Evolutionary conservation across 352 stramenopile species (phyloP).

Genomic region (Pythium monospermum): DNA sequence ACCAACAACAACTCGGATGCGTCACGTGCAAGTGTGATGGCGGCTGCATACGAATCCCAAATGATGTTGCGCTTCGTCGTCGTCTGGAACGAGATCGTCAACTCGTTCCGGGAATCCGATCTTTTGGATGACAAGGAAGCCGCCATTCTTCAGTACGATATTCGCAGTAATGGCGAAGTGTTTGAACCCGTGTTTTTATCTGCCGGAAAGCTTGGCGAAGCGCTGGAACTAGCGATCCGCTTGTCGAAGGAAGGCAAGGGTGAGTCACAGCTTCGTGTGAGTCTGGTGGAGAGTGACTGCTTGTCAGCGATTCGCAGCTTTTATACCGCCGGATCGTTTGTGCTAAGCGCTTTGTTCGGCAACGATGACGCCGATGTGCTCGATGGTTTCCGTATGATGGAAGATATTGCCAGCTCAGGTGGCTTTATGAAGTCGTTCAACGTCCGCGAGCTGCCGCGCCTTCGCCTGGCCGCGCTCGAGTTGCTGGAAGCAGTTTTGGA

Average conservation of each 20-base stretch:
- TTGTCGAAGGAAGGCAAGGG: constrained; percentile 72
- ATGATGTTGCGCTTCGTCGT: constrained; percentile 54
- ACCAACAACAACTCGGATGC: constrained; percentile 4
- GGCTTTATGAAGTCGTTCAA: constrained; percentile 80
- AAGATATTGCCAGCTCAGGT: constrained; percentile 56
- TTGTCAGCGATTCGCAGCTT: constrained; percentile 78
- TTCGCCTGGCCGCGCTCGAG: constrained; percentile 62
- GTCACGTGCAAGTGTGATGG: constrained; percentile 21
- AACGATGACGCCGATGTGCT: constrained; percentile 78
- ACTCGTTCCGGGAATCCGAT: constrained; percentile 41
- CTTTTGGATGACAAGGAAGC: constrained; percentile 46
- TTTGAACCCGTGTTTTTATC: constrained; percentile 85
- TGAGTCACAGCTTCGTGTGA: constrained; percentile 73
- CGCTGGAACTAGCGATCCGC: constrained; percentile 62
- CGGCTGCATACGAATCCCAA: constrained; percentile 32
- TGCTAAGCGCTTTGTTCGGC: constrained; percentile 63
- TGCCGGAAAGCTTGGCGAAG: constrained; percentile 77
- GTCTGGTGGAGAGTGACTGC: constrained; percentile 76
- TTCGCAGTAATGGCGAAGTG: constrained; percentile 79
- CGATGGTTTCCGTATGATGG: constrained; percentile 73
- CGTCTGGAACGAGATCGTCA: constrained; percentile 50
- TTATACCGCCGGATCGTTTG: constrained; percentile 76
- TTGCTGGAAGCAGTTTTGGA: constrained; percentile 79
- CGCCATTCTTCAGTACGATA: constrained; percentile 46
- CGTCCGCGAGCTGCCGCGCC: constrained; percentile 50